Percentiles rank a stretch among this genome's conserved stretches.
Conservation (phyloP, 192 early-diverging fungal genomes). For the Dissophora ornata region DNA sequence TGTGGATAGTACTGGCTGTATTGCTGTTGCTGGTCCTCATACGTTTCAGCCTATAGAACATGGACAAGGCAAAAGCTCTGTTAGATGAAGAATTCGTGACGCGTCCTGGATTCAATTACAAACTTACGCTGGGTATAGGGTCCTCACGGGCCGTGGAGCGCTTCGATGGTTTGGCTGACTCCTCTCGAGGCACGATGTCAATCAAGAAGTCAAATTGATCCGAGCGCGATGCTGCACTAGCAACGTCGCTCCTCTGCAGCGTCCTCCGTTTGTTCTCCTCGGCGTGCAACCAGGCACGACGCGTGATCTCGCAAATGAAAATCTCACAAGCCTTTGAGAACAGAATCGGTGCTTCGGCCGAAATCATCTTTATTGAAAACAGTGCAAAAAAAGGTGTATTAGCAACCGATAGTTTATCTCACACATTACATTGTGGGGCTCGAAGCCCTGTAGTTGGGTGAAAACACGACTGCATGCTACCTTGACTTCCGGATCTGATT, state of each 20-base stretch:
- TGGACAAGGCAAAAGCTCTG: neutral
- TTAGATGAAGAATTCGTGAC: too few species aligned
- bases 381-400: neutral
- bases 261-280: slow-evolving; percentile 98
- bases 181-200: slow-evolving; percentile 95
- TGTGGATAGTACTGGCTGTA: slow-evolving; percentile 40
- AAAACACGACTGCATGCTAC: slow-evolving; percentile 55
- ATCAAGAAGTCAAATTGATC: slow-evolving; percentile 98
- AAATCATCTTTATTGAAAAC: slow-evolving; percentile 68
- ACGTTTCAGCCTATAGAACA: slow-evolving; percentile 23
- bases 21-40: slow-evolving; percentile 25
- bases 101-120: too few species aligned
- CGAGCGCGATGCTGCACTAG: slow-evolving; percentile 84
- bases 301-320: slow-evolving; percentile 91
- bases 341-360: slow-evolving; percentile 84
- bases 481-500: slow-evolving; percentile 95
- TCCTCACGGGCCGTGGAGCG: slow-evolving; percentile 35
- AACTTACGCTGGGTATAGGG: slow-evolving; percentile 41
- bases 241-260: slow-evolving; percentile 90
- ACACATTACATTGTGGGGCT: neutral
- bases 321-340: slow-evolving; percentile 97
- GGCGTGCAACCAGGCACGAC: slow-evolving; percentile 89
- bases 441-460: too few species aligned
- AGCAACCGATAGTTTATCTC: neutral
- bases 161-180: slow-evolving; percentile 53